Base-by-base conservation (phyloP, 257 asterid genomes). In the Scutellaria galericulata region DNA sequence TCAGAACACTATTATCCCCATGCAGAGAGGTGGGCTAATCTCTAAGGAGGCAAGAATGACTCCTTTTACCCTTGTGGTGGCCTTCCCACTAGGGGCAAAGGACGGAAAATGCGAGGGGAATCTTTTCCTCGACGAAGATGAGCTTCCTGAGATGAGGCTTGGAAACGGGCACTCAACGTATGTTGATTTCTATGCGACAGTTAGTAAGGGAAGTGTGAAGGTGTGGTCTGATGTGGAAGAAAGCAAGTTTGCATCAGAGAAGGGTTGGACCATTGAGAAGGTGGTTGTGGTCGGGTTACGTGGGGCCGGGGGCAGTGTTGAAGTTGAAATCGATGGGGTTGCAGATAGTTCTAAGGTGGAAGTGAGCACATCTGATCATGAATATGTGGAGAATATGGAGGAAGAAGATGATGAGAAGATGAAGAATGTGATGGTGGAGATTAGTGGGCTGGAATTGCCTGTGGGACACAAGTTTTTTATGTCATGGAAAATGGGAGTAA, bases 21-120 rank as follows among this genome's bases (percentile, higher is more conserved):
- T 95, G 97, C 99, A 95, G 48, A 87, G 60, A 7, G 99, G 98
- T 0, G 99, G 97, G 37, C n/a, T 85, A 86, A 68, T 90, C 66
- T 87, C 99, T 1, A 90, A 92, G 62, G 84, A 86, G 13, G 97
- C 98, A 1, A 78, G 97, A 71, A 75, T 12, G 72, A 95, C 99
- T 0, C 99, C 98, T 56, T 95, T 90, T 56, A 79, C 89, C 42
- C 88, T 95, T 2, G 70, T 95, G 0, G 86, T 90, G 4, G 71
- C 97, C 4, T 95, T 95, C 75, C 96, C 97, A 7, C 31, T 83
- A 3, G 97, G 94, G 0, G 87, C 77, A 7, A 66, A 75, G 0
- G 71, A 69, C 7, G 96, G 94, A 14, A 60, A 80, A 73, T 92
- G 94, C 6, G 81, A 68, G 64, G 99, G 99, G 7, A 83, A 80